A percentile compares a stretch with the other conserved stretches of the same genome.
phyloP scores from a whole-genome alignment of 208 protist genomes.

The Acanthamoeba lenticulata region DNA sequence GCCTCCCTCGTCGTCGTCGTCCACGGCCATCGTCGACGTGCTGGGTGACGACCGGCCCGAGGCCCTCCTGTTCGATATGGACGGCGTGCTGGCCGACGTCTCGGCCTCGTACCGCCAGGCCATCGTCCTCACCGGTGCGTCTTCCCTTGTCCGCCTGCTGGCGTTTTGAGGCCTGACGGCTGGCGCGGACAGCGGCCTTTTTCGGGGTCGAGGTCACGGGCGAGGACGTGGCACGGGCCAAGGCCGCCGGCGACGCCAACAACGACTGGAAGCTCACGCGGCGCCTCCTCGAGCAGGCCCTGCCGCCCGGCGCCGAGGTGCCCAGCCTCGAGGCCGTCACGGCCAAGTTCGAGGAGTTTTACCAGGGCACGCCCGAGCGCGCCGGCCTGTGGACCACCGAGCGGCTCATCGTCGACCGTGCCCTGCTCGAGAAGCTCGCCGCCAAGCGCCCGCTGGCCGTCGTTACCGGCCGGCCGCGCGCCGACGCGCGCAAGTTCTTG shows the following conservation, averaged over 20 bases:
- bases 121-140: constrained; percentile 66
- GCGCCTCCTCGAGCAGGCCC: not conserved
- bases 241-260: constrained; percentile 69
- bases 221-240: constrained; percentile 69
- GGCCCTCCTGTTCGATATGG: constrained; percentile 73
- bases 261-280: constrained; percentile 76
- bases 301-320: not conserved
- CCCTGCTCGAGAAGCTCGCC: constrained; percentile 27
- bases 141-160: not conserved
- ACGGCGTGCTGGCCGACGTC: constrained; percentile 76
- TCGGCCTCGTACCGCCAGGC: constrained; percentile 70
- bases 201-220: constrained; percentile 68
- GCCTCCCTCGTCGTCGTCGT: not conserved
- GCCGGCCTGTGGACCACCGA: constrained; percentile 20
- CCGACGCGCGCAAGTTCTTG: constrained; percentile 26
- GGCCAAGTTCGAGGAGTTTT: constrained; percentile 11
- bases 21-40: not conserved
- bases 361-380: constrained; percentile 10
- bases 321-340: constrained; percentile 28
- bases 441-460: not conserved
- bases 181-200: not conserved
- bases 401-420: not conserved
- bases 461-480: constrained; percentile 33
- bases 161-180: not conserved
- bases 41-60: constrained; percentile 6